A percentile compares a stretch with the other conserved stretches of the same genome.
Evolutionary conservation across 371 early-diverging fungal species (phyloP).

Genomic region (Mortierella sp.): DNA sequence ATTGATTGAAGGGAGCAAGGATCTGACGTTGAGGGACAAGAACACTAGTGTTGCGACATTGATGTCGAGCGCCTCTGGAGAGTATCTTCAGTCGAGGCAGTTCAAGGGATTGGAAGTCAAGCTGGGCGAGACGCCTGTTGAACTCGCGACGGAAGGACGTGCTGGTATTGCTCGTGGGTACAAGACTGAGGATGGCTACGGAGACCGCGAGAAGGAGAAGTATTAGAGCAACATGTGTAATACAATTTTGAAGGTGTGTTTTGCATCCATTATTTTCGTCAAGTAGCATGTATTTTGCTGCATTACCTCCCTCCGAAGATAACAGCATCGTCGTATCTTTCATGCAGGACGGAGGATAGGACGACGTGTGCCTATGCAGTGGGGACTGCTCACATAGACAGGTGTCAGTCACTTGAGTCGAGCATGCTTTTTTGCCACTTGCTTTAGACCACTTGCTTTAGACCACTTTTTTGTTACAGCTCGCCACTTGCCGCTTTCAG

Average conservation of each 20-base stretch:
- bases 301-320: not conserved
- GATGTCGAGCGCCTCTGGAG: constrained; percentile 84
- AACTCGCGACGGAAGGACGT: constrained; percentile 82
- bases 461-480: not conserved
- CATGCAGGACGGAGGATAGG: not conserved
- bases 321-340: constrained; percentile 1
- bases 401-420: constrained; percentile 3
- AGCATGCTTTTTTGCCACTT: not conserved
- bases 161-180: constrained; percentile 93
- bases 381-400: not conserved
- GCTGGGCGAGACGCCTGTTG: constrained; percentile 74
- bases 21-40: constrained; percentile 69
- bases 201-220: constrained; percentile 44
- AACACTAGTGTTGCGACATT: constrained; percentile 74
- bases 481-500: too few relatives aligned
- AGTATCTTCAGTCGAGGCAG: constrained; percentile 77
- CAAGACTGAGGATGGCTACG: constrained; percentile 45
- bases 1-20: constrained; percentile 57
- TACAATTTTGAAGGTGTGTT: not conserved
- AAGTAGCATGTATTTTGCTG: not conserved
- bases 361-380: not conserved
- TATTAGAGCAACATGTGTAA: constrained; percentile 18
- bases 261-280: not conserved
- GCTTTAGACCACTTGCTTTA: not conserved
- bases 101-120: constrained; percentile 87